phyloP scores from a whole-genome alignment of 192 early-diverging fungal genomes.

The Coemansia sp. region DNA sequence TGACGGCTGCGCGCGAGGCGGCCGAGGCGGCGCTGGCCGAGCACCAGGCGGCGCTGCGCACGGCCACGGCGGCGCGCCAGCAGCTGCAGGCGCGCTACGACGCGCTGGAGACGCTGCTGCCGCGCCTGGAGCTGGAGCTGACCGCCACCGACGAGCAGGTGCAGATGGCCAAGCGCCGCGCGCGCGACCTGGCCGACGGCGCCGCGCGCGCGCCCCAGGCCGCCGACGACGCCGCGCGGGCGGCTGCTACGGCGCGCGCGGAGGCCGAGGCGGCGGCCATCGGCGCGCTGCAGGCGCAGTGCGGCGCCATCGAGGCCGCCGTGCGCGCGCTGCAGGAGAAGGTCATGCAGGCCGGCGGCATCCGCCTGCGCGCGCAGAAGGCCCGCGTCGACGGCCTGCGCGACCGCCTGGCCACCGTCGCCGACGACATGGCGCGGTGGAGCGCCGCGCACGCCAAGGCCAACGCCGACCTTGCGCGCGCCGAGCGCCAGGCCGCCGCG shows the following conservation, averaged over 20 bases:
- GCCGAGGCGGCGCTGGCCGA: slow-evolving; percentile 59
- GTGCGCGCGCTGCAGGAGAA: slow-evolving; percentile 83
- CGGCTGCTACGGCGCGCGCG: slow-evolving; percentile 50
- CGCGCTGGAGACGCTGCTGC: slow-evolving; percentile 60
- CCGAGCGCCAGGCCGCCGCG: slow-evolving; percentile 62
- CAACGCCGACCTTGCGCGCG: slow-evolving; percentile 71
- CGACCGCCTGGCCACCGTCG: slow-evolving; percentile 69
- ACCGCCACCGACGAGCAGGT: slow-evolving; percentile 64
- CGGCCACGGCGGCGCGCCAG: slow-evolving; percentile 30
- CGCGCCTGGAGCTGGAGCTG: slow-evolving; percentile 74
- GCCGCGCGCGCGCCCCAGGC: slow-evolving; percentile 11
- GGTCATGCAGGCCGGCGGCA: slow-evolving; percentile 89
- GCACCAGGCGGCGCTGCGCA: slow-evolving; percentile 37
- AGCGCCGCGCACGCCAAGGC: slow-evolving; percentile 71
- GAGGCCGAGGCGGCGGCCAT: slow-evolving; percentile 51
- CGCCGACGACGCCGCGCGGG: slow-evolving; percentile 2
- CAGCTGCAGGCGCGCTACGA: slow-evolving; percentile 56
- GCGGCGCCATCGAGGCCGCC: slow-evolving; percentile 66
- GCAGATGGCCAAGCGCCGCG: slow-evolving; percentile 64
- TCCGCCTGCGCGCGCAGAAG: slow-evolving; percentile 82
- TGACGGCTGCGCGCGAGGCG: slow-evolving; percentile 61
- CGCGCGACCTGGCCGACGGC: slow-evolving; percentile 50
- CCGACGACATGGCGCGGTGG: slow-evolving; percentile 71
- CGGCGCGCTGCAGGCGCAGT: slow-evolving; percentile 55
- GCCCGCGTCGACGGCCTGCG: slow-evolving; percentile 76